Evolutionary conservation across 257 asterid species (phyloP).

Genomic region (Solanum sejunctum): DNA sequence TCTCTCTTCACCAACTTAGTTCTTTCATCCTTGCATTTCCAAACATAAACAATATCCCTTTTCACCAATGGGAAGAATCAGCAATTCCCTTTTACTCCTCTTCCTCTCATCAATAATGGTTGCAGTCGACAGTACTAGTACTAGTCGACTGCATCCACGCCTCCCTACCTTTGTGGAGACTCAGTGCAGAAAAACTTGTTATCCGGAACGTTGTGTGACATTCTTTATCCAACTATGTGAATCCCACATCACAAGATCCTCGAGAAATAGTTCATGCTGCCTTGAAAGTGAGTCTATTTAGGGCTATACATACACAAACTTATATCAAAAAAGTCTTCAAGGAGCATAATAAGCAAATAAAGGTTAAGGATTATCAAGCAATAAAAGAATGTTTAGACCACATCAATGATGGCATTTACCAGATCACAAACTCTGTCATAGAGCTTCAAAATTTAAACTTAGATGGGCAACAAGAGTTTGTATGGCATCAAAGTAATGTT

Average conservation of each 20-base stretch:
- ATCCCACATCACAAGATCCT: conserved; percentile 17
- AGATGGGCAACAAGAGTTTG: conserved; percentile 14
- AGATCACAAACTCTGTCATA: conserved; percentile 29
- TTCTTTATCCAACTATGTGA: conserved; percentile 20
- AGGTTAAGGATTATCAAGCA: conserved; percentile 22
- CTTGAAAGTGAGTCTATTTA: conserved; percentile 30
- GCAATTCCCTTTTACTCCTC: conserved; percentile 6
- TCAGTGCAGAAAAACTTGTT: conserved; percentile 30
- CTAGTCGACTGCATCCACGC: background rate
- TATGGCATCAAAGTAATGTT: conserved; percentile 52
- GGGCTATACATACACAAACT: conserved; percentile 29
- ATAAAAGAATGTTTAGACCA: conserved; percentile 48
- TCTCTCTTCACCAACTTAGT: background rate
- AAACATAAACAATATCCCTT: background rate
- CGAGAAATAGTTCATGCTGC: conserved; percentile 43
- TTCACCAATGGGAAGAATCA: background rate
- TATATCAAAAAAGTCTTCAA: conserved; percentile 31
- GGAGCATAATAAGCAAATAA: conserved; percentile 14
- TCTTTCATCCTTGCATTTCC: background rate
- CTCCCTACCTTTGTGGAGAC: conserved; percentile 19
- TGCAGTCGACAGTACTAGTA: background rate
- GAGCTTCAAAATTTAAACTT: conserved; percentile 27
- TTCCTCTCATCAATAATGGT: conserved; percentile 6
- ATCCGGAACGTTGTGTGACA: conserved; percentile 22
- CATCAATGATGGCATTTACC: conserved; percentile 43